Percentiles rank a stretch among this genome's conserved stretches.
Conservation (phyloP, 1,284 basidiomycete species). For the Apiotrichum laibachii region DNA sequence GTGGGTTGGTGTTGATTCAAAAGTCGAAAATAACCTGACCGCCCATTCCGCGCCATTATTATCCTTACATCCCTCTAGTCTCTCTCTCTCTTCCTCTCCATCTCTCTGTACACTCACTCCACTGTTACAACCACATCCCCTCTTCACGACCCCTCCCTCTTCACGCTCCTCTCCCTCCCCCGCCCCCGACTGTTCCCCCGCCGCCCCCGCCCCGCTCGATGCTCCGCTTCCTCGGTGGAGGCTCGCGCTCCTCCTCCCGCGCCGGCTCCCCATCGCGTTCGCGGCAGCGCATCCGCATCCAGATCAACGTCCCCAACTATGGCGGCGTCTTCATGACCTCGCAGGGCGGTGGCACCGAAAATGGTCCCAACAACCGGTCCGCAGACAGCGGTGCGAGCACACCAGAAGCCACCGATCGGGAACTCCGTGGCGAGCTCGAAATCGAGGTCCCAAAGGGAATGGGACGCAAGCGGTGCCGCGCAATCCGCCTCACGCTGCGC, state of each 20-base stretch:
- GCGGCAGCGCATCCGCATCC: conserved; percentile 9
- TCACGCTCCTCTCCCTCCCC: not conserved
- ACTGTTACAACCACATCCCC: no score
- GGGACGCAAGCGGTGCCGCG: conserved; percentile 24
- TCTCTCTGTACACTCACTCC: no score
- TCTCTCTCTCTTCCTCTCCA: no score
- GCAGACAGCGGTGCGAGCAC: not conserved
- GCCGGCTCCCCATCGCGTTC: conserved; percentile 11
- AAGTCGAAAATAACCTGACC: no score
- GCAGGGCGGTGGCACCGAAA: not conserved
- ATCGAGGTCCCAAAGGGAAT: conserved; percentile 23
- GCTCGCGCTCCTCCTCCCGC: conserved; percentile 12
- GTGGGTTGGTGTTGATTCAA: no score
- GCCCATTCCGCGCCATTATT: no score
- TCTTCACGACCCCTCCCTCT: not conserved
- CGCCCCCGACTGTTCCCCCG: not conserved
- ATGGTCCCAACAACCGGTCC: no score
- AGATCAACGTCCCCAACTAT: conserved; percentile 22
- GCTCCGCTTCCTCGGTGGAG: conserved; percentile 18
- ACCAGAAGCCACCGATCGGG: not conserved
- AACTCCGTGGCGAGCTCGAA: conserved; percentile 23
- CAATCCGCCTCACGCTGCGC: conserved; percentile 30
- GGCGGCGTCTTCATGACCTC: conserved; percentile 24
- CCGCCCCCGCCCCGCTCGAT: not conserved
- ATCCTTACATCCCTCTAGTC: no score